Evolutionary conservation across 2,329 filamentous ascomycete genomes (phyloP).

Genomic region (Penicillium brevicompactum): DNA sequence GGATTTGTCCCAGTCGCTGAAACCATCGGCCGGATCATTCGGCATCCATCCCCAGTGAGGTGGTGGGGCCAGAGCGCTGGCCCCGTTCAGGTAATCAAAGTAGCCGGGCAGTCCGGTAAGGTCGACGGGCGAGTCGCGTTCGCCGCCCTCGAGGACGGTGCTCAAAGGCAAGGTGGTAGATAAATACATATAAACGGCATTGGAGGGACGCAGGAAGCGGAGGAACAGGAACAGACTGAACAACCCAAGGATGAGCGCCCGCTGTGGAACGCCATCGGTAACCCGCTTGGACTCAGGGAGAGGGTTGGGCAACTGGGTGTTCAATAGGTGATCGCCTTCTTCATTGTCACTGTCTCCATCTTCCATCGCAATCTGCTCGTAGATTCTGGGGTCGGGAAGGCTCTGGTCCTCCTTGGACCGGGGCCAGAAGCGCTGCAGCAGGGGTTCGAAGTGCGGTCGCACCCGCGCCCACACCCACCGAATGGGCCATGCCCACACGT

Average conservation of each 20-base stretch:
- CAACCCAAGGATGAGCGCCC: constrained; percentile 22
- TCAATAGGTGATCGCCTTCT: constrained; percentile 18
- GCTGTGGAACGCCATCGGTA: constrained; percentile 15
- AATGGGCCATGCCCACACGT: constrained; percentile 26
- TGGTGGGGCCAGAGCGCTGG: constrained; percentile 18
- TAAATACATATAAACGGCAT: constrained; percentile 30
- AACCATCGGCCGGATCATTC: constrained; percentile 22
- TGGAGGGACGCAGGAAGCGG: constrained; percentile 29
- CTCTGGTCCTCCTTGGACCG: neutral
- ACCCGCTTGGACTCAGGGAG: constrained; percentile 11
- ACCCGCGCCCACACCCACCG: constrained; percentile 16
- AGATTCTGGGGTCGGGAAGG: constrained; percentile 23
- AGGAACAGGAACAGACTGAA: constrained; percentile 25
- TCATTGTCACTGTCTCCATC: constrained; percentile 30
- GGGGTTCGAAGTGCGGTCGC: constrained; percentile 5
- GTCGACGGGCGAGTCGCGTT: constrained; percentile 23
- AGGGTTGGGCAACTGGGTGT: constrained; percentile 9
- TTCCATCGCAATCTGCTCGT: constrained; percentile 28
- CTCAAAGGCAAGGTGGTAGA: constrained; percentile 27
- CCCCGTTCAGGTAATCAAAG: constrained; percentile 23
- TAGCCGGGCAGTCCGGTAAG: constrained; percentile 20
- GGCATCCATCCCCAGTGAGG: constrained; percentile 31
- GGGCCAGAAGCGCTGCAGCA: constrained; percentile 6
- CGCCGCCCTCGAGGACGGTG: constrained; percentile 21
- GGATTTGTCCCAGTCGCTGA: constrained; percentile 26